These are phyloP conservation scores for Hypomyces rosellus DNA, from an alignment of 2,329 filamentous ascomycete species.

Conservation along the genomic window DNA sequence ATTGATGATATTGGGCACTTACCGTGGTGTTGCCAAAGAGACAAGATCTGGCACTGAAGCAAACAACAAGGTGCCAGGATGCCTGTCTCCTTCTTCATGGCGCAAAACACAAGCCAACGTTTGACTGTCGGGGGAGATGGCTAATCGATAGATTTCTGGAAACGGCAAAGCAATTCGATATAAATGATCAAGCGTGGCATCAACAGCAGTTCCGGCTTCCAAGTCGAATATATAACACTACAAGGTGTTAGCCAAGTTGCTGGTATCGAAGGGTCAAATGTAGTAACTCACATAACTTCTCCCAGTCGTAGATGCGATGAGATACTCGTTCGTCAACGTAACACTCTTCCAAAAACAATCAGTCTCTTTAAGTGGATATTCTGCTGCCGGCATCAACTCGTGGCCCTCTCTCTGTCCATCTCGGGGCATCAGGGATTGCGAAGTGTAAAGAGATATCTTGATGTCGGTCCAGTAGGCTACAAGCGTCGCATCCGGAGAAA, in stretches of 20 bases:
- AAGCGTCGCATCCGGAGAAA: conserved; percentile 21
- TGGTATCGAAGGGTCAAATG: background rate
- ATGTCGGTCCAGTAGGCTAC: conserved; percentile 24
- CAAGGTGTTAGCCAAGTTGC: background rate
- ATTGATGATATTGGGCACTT: background rate
- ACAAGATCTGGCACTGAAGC: background rate
- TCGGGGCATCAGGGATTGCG: conserved; percentile 13
- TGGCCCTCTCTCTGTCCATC: conserved; percentile 2
- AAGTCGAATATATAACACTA: conserved; percentile 20
- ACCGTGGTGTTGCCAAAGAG: background rate
- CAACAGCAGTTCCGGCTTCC: conserved; percentile 14
- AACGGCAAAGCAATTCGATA: conserved; percentile 13
- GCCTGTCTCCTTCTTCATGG: background rate
- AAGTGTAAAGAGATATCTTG: conserved; percentile 22
- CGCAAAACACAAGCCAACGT: conserved; percentile 18
- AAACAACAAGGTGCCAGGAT: background rate
- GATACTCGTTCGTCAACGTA: conserved; percentile 14
- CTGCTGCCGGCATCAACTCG: background rate
- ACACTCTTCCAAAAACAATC: conserved; percentile 18
- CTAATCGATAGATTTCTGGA: conserved; percentile 14
- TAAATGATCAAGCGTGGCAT: conserved; percentile 11
- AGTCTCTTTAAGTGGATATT: conserved; percentile 10
- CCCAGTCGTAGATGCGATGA: conserved; percentile 19
- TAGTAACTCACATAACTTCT: conserved; percentile 12
- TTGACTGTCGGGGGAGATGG: conserved; percentile 16